A percentile compares a stretch with the other conserved stretches of the same genome.
These are phyloP conservation scores for Metschnikowia anglica DNA, from an alignment of 805 yeast genomes.

Conservation along the genomic window DNA sequence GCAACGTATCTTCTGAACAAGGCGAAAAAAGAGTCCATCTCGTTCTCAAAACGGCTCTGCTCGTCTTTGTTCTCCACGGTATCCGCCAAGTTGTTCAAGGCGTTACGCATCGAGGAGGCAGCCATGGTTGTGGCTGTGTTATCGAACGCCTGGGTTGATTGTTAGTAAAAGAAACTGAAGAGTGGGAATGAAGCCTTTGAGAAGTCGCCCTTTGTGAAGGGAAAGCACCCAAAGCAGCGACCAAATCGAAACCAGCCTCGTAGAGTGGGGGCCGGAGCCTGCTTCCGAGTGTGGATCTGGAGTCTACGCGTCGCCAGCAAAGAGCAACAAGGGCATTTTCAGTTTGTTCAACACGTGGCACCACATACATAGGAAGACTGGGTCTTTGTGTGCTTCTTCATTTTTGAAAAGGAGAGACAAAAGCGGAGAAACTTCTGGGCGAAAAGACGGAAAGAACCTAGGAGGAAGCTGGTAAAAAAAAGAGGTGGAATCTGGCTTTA, in stretches of 20 bases:
- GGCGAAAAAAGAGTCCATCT: conserved; percentile 93
- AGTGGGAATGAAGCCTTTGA: no score
- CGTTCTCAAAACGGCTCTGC: conserved; percentile 69
- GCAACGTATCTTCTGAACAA: conserved; percentile 88
- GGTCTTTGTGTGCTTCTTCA: conserved; percentile 63
- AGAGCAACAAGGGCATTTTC: no score
- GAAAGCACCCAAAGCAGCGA: no score
- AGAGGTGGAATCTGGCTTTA: conserved; percentile 5
- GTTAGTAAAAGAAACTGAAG: conserved; percentile 10
- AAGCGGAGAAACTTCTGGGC: neutral
- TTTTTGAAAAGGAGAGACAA: neutral
- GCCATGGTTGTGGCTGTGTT: conserved; percentile 93
- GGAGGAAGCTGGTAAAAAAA: neutral
- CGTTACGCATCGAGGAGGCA: conserved; percentile 97
- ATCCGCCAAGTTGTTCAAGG: conserved; percentile 85
- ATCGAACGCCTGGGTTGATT: conserved; percentile 70
- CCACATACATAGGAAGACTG: conserved; percentile 68
- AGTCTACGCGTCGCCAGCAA: no score
- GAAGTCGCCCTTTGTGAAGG: no score
- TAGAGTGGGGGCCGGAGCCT: no score
- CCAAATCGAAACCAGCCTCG: no score
- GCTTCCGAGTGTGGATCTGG: neutral
- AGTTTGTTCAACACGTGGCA: neutral
- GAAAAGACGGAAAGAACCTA: neutral
- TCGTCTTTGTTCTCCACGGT: conserved; percentile 55